Conservation (phyloP, 331 rosid genomes). For the Acacia concinna region DNA sequence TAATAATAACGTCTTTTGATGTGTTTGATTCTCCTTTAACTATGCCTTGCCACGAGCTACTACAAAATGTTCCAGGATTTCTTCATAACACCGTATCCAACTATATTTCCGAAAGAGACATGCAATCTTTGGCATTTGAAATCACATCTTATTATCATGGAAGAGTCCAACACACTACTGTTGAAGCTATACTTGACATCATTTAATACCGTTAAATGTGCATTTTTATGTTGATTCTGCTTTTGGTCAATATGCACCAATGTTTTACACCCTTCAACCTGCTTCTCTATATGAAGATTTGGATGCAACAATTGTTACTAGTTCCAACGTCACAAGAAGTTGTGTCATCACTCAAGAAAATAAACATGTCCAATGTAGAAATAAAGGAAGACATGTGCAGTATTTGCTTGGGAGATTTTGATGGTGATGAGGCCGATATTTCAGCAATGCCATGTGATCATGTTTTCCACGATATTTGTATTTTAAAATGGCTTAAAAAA, state of each 20-base stretch:
- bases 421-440: too few species aligned
- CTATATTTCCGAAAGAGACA: background rate
- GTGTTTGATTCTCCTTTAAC: background rate
- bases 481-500: too few species aligned
- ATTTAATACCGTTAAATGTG: slow-evolving; percentile 24
- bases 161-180: background rate
- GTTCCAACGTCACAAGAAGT: too few species aligned
- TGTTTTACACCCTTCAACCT: background rate
- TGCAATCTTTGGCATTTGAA: background rate
- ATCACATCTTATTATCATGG: background rate
- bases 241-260: background rate
- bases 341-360: too few species aligned
- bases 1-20: too few species aligned
- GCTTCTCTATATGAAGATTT: too few species aligned
- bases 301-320: too few species aligned
- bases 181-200: background rate
- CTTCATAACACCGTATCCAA: background rate
- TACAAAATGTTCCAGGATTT: background rate
- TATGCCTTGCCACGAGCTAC: background rate
- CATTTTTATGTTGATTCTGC: background rate
- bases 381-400: too few species aligned
- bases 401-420: too few species aligned
- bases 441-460: too few species aligned
- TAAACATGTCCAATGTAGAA: too few species aligned
- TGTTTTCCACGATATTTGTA: too few species aligned